phyloP scores from a whole-genome alignment of 192 early-diverging fungal species.

The Phycomyces blakesleeanus region DNA sequence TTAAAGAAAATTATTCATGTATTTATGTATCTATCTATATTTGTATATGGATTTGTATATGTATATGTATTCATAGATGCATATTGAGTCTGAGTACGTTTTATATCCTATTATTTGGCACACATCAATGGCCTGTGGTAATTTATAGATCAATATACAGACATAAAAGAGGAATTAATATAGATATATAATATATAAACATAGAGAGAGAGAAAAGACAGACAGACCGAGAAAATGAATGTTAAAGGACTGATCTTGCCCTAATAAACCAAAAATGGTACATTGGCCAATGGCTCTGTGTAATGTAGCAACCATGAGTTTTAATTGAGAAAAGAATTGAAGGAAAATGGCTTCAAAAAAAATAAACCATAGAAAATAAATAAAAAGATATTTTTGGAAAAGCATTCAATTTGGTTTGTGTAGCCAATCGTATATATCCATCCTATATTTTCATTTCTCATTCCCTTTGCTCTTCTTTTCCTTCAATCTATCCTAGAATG shows the following conservation, averaged over 20 bases:
- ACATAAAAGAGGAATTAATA: too few relatives aligned
- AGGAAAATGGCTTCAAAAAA: not conserved
- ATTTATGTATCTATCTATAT: too few relatives aligned
- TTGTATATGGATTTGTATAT: too few relatives aligned
- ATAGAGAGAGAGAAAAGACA: too few relatives aligned
- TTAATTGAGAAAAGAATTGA: not conserved
- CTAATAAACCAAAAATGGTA: not conserved
- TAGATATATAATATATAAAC: too few relatives aligned
- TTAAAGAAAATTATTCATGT: too few relatives aligned
- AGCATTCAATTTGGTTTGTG: not conserved
- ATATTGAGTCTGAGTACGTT: too few relatives aligned
- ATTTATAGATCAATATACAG: too few relatives aligned
- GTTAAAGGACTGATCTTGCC: not conserved
- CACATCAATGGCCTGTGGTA: too few relatives aligned
- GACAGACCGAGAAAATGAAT: too few relatives aligned
- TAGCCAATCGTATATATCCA: not conserved
- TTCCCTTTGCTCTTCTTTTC: not conserved
- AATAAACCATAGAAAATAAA: not conserved
- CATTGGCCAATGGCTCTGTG: not conserved
- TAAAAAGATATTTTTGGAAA: not conserved
- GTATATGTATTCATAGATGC: too few relatives aligned
- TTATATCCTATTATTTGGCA: too few relatives aligned
- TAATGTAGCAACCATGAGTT: not conserved
- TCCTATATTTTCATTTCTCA: not conserved
- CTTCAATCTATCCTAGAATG: slow-evolving; percentile 1